A percentile compares a stretch with the other conserved stretches of the same genome.
Evolutionary conservation across 1,284 basidiomycete genomes (phyloP).

Genomic region (Ceratobasidium sp.): DNA sequence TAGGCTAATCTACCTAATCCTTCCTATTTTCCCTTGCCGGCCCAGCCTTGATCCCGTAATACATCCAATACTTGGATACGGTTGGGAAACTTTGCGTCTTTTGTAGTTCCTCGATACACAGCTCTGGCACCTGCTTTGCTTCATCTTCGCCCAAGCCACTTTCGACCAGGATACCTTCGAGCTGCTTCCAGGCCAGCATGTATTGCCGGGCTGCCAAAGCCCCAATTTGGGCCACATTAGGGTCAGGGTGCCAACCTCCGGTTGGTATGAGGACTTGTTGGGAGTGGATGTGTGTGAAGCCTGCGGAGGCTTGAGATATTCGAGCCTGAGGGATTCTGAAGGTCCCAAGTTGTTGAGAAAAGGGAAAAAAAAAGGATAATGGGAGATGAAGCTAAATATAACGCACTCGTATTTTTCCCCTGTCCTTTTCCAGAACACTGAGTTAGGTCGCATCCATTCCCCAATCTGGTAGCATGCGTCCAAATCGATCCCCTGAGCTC

Average conservation of each 20-base stretch:
- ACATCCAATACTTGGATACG: background rate
- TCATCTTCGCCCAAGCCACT: conserved; percentile 1
- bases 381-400: background rate
- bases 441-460: conserved; percentile 23
- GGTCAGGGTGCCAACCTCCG: conserved; percentile 41
- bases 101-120: background rate
- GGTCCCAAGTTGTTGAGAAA: background rate
- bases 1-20: background rate
- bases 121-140: background rate
- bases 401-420: conserved; percentile 13
- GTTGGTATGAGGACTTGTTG: conserved; percentile 27
- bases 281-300: conserved; percentile 7
- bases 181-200: conserved; percentile 28
- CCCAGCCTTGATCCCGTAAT: conserved; percentile 9
- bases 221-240: conserved; percentile 22
- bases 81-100: background rate
- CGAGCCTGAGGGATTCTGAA: conserved; percentile 1
- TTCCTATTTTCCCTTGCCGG: background rate
- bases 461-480: conserved; percentile 17
- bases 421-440: conserved; percentile 17
- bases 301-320: background rate
- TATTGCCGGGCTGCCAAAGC: background rate
- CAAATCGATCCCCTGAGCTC: conserved; percentile 30
- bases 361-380: background rate
- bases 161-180: conserved; percentile 17